Evolutionary conservation across 108 stramenopile genomes (phyloP).

Genomic region (Seminavis robusta): DNA sequence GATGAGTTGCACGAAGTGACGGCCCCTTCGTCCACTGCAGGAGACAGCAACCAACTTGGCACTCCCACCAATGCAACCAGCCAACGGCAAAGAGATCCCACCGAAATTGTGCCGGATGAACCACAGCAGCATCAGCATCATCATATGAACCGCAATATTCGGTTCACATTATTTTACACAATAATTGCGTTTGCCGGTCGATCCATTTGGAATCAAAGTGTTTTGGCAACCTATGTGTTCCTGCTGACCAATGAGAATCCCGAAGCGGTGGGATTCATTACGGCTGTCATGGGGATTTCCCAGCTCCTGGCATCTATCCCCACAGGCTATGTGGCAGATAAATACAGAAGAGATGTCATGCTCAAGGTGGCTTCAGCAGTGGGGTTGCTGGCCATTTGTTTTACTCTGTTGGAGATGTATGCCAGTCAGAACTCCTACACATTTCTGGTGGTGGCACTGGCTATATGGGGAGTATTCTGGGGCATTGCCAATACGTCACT

Average conservation of each 20-base stretch:
- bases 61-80: too few species aligned
- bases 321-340: conserved; percentile 39
- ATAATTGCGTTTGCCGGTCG: conserved; percentile 34
- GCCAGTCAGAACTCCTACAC: conserved; percentile 12
- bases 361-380: conserved; percentile 26
- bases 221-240: conserved; percentile 42
- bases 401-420: conserved; percentile 17
- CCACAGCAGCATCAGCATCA: too few species aligned
- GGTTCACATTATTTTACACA: conserved; percentile 19
- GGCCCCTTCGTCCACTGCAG: too few species aligned
- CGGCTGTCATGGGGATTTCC: conserved; percentile 45
- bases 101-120: too few species aligned
- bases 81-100: too few species aligned
- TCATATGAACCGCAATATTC: conserved; percentile 1
- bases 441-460: conserved; percentile 22
- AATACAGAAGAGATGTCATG: conserved; percentile 35
- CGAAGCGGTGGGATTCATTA: conserved; percentile 41
- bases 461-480: conserved; percentile 46
- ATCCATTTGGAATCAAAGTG: conserved; percentile 50
- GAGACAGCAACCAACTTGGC: too few species aligned
- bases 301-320: conserved; percentile 41
- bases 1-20: too few species aligned
- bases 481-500: conserved; percentile 40
- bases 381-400: conserved; percentile 20
- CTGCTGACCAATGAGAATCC: conserved; percentile 24